A percentile compares a stretch with the other conserved stretches of the same genome.
Evolutionary conservation across 495 filamentous ascomycete species (phyloP).

Genomic region (Staphylotrichum tortipilum): DNA sequence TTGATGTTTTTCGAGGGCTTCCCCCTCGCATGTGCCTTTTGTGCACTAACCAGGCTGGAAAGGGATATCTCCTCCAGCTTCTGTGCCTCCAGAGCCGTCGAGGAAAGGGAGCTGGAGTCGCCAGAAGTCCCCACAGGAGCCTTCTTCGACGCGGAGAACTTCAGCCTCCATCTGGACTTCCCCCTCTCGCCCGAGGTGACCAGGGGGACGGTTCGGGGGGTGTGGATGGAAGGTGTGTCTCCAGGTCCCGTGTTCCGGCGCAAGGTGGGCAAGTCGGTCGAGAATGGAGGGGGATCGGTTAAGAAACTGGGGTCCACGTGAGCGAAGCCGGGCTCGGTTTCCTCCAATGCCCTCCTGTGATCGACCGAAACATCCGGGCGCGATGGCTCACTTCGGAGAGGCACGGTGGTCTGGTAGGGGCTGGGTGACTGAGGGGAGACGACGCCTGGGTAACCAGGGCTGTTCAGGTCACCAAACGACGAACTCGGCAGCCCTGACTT

Average conservation of each 20-base stretch:
- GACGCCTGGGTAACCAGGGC: neutral
- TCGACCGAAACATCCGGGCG: neutral
- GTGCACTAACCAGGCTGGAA: conserved; percentile 7
- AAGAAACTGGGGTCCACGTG: neutral
- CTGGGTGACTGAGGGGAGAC: conserved; percentile 3
- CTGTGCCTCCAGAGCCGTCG: conserved; percentile 23
- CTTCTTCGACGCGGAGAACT: conserved; percentile 21
- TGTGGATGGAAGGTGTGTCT: neutral
- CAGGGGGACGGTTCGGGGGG: conserved; percentile 12
- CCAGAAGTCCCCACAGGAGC: conserved; percentile 10
- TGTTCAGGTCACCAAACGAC: neutral
- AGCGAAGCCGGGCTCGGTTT: neutral
- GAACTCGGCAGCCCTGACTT: neutral
- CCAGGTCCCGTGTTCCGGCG: neutral
- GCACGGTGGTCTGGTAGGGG: neutral
- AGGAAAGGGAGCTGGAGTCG: conserved; percentile 27
- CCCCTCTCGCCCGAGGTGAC: conserved; percentile 17
- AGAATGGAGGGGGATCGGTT: conserved; percentile 7
- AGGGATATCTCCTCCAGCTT: conserved; percentile 27
- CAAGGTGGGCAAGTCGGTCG: conserved; percentile 1
- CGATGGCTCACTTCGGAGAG: neutral
- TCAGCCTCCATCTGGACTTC: conserved; percentile 26
- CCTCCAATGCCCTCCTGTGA: neutral
- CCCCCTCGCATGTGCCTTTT: conserved; percentile 14
- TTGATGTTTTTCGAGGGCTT: conserved; percentile 25